Percentiles rank a stretch among this genome's conserved stretches.
phyloP scores from a whole-genome alignment of 2,329 filamentous ascomycete genomes.

The Verticillium isaacii region DNA sequence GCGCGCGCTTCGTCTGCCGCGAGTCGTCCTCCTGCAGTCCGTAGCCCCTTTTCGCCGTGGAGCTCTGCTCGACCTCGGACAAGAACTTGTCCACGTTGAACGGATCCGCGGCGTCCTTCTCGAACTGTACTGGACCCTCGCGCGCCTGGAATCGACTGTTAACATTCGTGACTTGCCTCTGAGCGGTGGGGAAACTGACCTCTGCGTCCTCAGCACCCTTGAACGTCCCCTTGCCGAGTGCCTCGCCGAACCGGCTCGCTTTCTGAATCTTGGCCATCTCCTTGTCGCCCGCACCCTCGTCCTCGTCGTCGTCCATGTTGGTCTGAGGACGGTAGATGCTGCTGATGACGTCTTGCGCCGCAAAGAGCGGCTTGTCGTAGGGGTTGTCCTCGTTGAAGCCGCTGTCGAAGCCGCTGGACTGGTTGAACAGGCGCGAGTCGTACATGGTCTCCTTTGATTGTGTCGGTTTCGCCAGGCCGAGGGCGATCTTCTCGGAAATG shows the following conservation, averaged over 20 bases:
- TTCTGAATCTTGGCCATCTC: conserved; percentile 88
- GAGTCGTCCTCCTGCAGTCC: conserved; percentile 65
- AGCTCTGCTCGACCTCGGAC: conserved; percentile 65
- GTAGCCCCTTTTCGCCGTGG: conserved; percentile 66
- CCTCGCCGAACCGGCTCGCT: conserved; percentile 76
- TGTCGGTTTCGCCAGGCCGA: conserved; percentile 92
- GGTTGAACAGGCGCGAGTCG: conserved; percentile 92
- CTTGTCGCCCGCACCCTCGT: conserved; percentile 72
- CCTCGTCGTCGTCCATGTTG: conserved; percentile 69
- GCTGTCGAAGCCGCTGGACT: conserved; percentile 81
- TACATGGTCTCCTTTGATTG: conserved; percentile 93
- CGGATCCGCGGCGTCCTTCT: conserved; percentile 79
- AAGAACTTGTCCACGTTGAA: conserved; percentile 96
- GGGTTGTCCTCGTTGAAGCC: conserved; percentile 97
- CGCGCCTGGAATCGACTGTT: conserved; percentile 47
- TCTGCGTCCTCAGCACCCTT: conserved; percentile 81
- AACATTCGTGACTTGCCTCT: background rate
- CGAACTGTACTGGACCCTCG: conserved; percentile 92
- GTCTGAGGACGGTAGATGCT: conserved; percentile 85
- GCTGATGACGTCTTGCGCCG: conserved; percentile 89
- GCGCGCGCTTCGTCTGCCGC: conserved; percentile 64
- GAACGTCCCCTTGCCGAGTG: conserved; percentile 84
- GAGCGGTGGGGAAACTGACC: conserved; percentile 39
- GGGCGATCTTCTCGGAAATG: conserved; percentile 92
- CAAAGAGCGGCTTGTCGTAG: conserved; percentile 96